These are phyloP conservation scores for Plantago coronopus DNA, from an alignment of 305 asterid genomes.

Conservation along the genomic window DNA sequence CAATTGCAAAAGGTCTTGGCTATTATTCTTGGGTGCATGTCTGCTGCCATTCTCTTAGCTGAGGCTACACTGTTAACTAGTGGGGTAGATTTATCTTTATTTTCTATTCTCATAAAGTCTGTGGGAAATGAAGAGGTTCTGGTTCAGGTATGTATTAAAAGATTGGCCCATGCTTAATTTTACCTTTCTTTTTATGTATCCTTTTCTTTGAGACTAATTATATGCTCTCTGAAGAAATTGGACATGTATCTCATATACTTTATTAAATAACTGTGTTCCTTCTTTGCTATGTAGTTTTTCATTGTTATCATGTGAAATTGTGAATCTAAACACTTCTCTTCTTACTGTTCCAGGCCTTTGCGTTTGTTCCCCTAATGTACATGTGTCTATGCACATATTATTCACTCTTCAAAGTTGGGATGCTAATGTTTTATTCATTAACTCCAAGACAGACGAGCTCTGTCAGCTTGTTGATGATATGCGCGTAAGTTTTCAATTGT, in stretches of 20 bases:
- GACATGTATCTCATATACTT: too few relatives aligned
- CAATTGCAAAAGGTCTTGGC: conserved; percentile 67
- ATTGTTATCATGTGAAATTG: too few relatives aligned
- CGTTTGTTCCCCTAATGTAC: conserved; percentile 92
- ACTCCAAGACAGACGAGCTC: conserved; percentile 92
- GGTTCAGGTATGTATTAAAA: conserved; percentile 66
- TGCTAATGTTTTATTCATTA: conserved; percentile 89
- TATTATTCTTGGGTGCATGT: conserved; percentile 87
- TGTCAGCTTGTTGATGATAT: conserved; percentile 96
- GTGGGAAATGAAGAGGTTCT: conserved; percentile 83
- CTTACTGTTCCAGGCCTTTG: conserved; percentile 51
- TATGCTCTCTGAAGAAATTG: background rate
- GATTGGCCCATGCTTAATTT: conserved; percentile 11
- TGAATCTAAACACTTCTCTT: conserved; percentile 22
- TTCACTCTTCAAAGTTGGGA: conserved; percentile 90
- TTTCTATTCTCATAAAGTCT: conserved; percentile 83
- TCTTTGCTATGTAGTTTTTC: background rate
- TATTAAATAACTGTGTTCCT: background rate
- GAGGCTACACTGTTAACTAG: conserved; percentile 94
- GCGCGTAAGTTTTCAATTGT: conserved; percentile 68
- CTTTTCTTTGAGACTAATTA: background rate
- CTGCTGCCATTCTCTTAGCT: conserved; percentile 85
- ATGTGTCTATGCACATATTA: conserved; percentile 97
- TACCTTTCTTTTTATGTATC: background rate
- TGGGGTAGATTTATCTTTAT: conserved; percentile 91